Evolutionary conservation across 208 protist species (phyloP).

Genomic region (Leishmania tarentolae): DNA sequence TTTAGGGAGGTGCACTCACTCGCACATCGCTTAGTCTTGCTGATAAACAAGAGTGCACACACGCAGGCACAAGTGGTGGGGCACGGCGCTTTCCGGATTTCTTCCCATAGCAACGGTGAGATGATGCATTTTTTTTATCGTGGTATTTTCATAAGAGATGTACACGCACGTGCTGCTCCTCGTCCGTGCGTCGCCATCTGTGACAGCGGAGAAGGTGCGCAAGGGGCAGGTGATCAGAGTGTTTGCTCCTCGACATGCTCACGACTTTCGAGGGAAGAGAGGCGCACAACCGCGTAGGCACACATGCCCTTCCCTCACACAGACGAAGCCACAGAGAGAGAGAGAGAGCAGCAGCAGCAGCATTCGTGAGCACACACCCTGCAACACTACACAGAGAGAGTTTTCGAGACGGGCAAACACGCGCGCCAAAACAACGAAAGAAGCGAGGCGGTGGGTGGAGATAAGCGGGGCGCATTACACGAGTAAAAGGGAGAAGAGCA

Average conservation of each 20-base stretch:
- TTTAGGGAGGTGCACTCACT: background rate
- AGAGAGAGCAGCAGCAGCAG: background rate
- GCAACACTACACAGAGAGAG: background rate
- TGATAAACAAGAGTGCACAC: background rate
- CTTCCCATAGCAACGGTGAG: background rate
- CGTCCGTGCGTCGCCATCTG: background rate
- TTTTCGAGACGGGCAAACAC: background rate
- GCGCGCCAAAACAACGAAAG: background rate
- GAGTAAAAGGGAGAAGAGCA: background rate
- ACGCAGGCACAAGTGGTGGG: background rate
- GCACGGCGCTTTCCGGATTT: background rate
- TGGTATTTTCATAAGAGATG: background rate
- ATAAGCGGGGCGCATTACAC: background rate
- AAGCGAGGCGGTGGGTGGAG: too few relatives aligned
- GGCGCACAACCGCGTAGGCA: background rate
- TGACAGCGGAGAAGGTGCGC: background rate
- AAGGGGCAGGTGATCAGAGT: background rate
- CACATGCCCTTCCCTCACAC: background rate
- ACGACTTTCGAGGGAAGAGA: background rate
- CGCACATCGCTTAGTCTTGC: background rate
- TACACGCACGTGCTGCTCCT: background rate
- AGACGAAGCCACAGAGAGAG: background rate
- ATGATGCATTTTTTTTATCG: background rate
- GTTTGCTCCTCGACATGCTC: background rate
- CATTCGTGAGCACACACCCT: background rate